These are phyloP conservation scores for Wickerhamiella spandovensis DNA, from an alignment of 805 yeast genomes.

Conservation along the genomic window DNA sequence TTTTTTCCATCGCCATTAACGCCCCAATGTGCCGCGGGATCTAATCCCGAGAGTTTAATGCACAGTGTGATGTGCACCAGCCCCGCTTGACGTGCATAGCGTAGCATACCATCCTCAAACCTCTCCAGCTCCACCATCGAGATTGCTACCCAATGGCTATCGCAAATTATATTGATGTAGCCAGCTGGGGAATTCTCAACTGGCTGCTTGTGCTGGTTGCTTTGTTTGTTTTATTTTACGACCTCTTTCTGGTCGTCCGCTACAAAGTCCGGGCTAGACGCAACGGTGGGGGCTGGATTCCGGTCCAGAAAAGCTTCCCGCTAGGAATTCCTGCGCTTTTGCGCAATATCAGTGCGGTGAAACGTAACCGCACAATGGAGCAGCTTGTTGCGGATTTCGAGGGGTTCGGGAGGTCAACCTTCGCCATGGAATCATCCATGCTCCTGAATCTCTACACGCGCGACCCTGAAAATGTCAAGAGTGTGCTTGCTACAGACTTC, in stretches of 20 bases:
- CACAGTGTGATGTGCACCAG: no score
- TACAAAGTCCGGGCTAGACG: background rate
- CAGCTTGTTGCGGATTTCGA: background rate
- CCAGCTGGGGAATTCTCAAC: background rate
- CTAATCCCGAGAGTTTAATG: no score
- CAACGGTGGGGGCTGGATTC: background rate
- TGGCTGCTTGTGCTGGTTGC: background rate
- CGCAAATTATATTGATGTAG: background rate
- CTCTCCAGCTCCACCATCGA: no score
- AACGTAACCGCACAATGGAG: background rate
- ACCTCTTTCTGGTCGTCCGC: background rate
- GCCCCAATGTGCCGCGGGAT: no score
- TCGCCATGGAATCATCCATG: constrained; percentile 16
- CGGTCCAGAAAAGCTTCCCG: background rate
- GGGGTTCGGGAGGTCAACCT: constrained; percentile 17
- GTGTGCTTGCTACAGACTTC: constrained; percentile 21
- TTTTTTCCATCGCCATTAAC: no score
- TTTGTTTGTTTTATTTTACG: background rate
- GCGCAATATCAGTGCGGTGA: background rate
- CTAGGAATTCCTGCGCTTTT: background rate
- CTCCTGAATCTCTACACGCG: constrained; percentile 16
- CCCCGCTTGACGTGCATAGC: no score
- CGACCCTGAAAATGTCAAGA: constrained; percentile 23
- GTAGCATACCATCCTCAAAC: no score
- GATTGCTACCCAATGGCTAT: no score